Conservation (phyloP, 805 yeast species). For the Ogataea naganishii region DNA sequence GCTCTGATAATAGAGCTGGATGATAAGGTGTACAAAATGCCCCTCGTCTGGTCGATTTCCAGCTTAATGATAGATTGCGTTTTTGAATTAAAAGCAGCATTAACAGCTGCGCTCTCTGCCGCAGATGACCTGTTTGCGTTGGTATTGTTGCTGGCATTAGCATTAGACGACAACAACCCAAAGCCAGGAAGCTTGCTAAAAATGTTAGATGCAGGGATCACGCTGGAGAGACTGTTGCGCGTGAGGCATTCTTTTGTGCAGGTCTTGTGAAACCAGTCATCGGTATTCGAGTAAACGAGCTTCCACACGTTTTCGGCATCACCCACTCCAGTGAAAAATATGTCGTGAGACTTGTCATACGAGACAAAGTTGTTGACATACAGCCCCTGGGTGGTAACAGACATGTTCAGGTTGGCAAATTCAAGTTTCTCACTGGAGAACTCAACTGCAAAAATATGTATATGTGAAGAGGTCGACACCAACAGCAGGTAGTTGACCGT, state of each 20-base stretch:
- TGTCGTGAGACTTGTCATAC: slow-evolving; percentile 60
- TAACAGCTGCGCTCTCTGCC: slow-evolving; percentile 7
- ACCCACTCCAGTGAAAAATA: slow-evolving; percentile 75
- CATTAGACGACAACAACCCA: slow-evolving; percentile 11
- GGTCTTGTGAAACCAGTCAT: slow-evolving; percentile 79
- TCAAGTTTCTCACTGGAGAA: slow-evolving; percentile 43
- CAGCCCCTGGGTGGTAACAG: slow-evolving; percentile 72
- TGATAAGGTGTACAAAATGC: slow-evolving; percentile 72
- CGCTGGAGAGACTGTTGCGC: slow-evolving; percentile 46
- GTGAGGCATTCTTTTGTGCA: slow-evolving; percentile 82
- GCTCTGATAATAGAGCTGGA: slow-evolving; percentile 76
- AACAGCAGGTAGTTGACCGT: slow-evolving; percentile 65
- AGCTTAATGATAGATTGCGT: slow-evolving; percentile 59
- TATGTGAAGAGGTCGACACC: slow-evolving; percentile 71
- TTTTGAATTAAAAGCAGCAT: slow-evolving; percentile 8
- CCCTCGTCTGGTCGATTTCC: slow-evolving; percentile 69
- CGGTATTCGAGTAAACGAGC: slow-evolving; percentile 70
- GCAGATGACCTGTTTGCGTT: background rate
- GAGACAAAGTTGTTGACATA: slow-evolving; percentile 55
- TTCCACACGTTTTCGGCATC: slow-evolving; percentile 84
- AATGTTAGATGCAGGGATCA: slow-evolving; percentile 31
- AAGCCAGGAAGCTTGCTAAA: slow-evolving; percentile 21
- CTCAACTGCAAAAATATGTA: slow-evolving; percentile 70
- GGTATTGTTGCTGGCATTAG: slow-evolving; percentile 3
- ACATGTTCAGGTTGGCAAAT: slow-evolving; percentile 75